Percentiles rank a stretch among this genome's conserved stretches.
These are phyloP conservation scores for Pholiota molesta DNA, from an alignment of 768 basidiomycete species.

Conservation along the genomic window DNA sequence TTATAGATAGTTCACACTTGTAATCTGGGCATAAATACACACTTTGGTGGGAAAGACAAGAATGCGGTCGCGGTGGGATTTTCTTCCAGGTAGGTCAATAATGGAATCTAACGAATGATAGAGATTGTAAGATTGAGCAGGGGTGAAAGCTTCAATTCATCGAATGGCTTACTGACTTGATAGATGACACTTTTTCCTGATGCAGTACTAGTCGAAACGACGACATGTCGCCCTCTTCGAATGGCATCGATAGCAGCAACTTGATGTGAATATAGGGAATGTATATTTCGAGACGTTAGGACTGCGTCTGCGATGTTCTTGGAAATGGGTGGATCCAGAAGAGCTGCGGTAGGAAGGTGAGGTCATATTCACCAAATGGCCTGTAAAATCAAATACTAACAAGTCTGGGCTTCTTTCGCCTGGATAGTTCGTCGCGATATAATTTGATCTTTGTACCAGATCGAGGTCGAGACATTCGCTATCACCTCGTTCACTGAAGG, in stretches of 20 bases:
- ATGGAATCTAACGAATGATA: conserved; percentile 55
- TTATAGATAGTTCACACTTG: neutral
- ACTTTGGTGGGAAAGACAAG: conserved; percentile 92
- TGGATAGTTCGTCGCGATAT: conserved; percentile 54
- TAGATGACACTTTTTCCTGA: conserved; percentile 90
- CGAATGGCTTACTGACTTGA: conserved; percentile 50
- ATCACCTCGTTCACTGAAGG: conserved; percentile 62
- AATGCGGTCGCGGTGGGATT: conserved; percentile 64
- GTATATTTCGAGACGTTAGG: conserved; percentile 58
- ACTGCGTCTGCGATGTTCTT: conserved; percentile 57
- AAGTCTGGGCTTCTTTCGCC: conserved; percentile 53
- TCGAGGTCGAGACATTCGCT: conserved; percentile 54
- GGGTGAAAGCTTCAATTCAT: too few species aligned
- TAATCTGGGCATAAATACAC: conserved; percentile 2
- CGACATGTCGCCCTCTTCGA: conserved; percentile 62
- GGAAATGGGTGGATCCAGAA: conserved; percentile 61
- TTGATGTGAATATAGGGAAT: conserved; percentile 70
- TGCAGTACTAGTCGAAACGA: conserved; percentile 89
- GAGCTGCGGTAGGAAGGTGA: conserved; percentile 33
- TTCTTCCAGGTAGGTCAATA: conserved; percentile 66
- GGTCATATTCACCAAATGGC: neutral
- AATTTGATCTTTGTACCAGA: conserved; percentile 77
- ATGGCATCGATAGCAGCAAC: conserved; percentile 71
- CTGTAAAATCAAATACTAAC: conserved; percentile 33
- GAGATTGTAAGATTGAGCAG: neutral